Evolutionary conservation across 345 rosid genomes (phyloP).

Genomic region (Salix koriyanagi): DNA sequence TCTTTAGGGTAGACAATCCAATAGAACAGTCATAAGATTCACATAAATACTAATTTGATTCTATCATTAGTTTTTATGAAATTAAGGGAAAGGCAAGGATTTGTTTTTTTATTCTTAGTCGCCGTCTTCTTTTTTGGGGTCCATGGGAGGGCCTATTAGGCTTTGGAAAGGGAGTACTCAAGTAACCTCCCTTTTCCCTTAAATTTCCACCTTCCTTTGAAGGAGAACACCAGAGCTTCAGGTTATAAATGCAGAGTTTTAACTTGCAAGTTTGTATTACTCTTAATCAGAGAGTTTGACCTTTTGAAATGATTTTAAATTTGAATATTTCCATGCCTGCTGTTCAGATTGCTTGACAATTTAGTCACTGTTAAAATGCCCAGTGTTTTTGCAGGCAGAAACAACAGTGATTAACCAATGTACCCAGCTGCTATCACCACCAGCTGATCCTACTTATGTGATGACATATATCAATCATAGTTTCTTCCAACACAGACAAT

Average conservation of each 20-base stretch:
- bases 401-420: constrained; percentile 88
- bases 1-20: neutral
- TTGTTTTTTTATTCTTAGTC: too few species aligned
- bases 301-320: neutral
- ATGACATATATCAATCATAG: constrained; percentile 73
- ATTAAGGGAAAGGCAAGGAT: too few species aligned
- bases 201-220: too few species aligned
- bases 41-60: too few species aligned
- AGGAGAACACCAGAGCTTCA: too few species aligned
- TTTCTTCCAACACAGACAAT: constrained; percentile 76
- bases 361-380: constrained; percentile 6
- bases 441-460: constrained; percentile 77
- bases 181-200: too few species aligned
- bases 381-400: constrained; percentile 54
- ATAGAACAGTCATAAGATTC: too few species aligned
- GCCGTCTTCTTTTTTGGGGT: too few species aligned
- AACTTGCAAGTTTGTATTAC: neutral
- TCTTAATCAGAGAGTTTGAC: neutral
- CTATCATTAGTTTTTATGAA: too few species aligned
- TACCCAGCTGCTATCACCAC: constrained; percentile 78
- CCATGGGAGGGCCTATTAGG: too few species aligned
- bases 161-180: too few species aligned
- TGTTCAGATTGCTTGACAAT: constrained; percentile 10
- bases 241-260: too few species aligned
- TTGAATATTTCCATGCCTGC: neutral